A percentile compares a stretch with the other conserved stretches of the same genome.
Evolutionary conservation across 202 grass and related monocot genomes (phyloP).

Genomic region (Dendrocalamus latiflorus): DNA sequence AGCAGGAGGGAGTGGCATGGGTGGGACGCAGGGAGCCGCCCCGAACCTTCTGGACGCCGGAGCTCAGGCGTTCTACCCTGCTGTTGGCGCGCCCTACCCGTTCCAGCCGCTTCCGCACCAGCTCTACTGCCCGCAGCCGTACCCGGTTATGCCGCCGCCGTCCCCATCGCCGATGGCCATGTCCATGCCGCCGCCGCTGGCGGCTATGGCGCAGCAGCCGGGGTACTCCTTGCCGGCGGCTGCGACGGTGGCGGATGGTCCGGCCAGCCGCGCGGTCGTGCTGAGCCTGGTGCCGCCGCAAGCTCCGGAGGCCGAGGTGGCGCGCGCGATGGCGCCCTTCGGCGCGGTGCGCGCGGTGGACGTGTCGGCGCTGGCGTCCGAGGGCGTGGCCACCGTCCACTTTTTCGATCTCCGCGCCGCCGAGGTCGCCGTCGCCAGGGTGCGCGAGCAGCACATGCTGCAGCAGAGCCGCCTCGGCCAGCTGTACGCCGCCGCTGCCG

Average conservation of each 20-base stretch:
- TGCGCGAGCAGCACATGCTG: conserved; percentile 70
- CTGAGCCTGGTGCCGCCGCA: conserved; percentile 81
- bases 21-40: conserved; percentile 33
- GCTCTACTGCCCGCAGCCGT: conserved; percentile 36
- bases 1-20: conserved; percentile 33
- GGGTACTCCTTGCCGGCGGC: conserved; percentile 28
- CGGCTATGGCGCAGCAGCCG: conserved; percentile 14
- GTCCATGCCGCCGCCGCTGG: conserved; percentile 13
- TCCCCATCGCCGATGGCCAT: conserved; percentile 1
- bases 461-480: conserved; percentile 64
- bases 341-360: conserved; percentile 69
- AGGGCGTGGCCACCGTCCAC: conserved; percentile 58
- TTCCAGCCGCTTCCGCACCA: conserved; percentile 29
- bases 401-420: conserved; percentile 84
- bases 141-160: conserved; percentile 13
- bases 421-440: conserved; percentile 51
- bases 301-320: conserved; percentile 51
- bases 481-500: conserved; percentile 37
- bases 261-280: conserved; percentile 56
- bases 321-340: conserved; percentile 56
- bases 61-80: conserved; percentile 87
- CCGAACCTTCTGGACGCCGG: conserved; percentile 65
- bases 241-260: conserved; percentile 33
- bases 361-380: conserved; percentile 37
- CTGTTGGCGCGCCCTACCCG: conserved; percentile 22